phyloP scores from a whole-genome alignment of 225 moss, liverwort and hornwort genomes.

The Pseudoscleropodium purum region DNA sequence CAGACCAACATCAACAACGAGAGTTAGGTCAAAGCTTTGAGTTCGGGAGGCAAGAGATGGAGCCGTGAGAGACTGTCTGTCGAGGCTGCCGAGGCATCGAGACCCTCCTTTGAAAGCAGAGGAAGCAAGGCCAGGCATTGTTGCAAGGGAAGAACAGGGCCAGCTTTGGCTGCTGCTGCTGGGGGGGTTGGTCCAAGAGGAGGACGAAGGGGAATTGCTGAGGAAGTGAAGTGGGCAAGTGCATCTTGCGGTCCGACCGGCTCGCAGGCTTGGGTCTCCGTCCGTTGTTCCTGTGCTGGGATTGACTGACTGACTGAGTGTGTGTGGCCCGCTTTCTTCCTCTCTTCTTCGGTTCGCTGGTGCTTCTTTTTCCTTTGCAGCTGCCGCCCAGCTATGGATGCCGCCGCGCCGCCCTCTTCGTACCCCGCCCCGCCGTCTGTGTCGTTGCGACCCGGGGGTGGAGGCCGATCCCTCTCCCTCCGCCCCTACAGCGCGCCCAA shows the following conservation, averaged over 20 bases:
- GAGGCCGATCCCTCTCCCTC: slow-evolving; percentile 24
- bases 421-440: slow-evolving; percentile 11
- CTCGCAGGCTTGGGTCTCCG: background rate
- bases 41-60: background rate
- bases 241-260: background rate
- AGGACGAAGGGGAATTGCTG: background rate
- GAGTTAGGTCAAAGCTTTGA: background rate
- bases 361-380: background rate
- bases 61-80: background rate
- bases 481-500: slow-evolving; percentile 24
- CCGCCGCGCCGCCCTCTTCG: slow-evolving; percentile 26
- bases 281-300: background rate
- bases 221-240: background rate
- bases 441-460: slow-evolving; percentile 40
- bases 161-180: background rate
- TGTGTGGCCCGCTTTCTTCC: background rate
- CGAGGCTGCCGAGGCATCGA: background rate
- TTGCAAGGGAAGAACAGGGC: background rate
- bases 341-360: background rate
- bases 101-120: background rate
- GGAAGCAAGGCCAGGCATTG: background rate
- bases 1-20: background rate
- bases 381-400: slow-evolving; percentile 39
- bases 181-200: no score
- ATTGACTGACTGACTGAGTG: background rate